These are phyloP conservation scores for Artemisia tridentata DNA, from an alignment of 129 eudicot genomes.

Conservation along the genomic window DNA sequence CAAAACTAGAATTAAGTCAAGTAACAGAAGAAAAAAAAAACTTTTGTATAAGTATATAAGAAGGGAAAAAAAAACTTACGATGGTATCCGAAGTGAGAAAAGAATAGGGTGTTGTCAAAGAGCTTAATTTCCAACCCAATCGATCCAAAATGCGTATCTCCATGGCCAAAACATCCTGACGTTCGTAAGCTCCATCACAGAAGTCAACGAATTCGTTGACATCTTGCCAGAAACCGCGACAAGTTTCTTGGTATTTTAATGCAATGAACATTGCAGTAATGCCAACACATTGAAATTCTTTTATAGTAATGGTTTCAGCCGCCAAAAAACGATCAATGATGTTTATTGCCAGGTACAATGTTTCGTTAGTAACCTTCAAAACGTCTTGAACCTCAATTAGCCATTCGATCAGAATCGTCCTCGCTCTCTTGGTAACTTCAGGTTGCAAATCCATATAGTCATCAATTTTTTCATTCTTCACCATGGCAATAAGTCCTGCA, in stretches of 20 bases:
- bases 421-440: constrained; percentile 64
- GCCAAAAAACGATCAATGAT: constrained; percentile 27
- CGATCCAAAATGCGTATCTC: constrained; percentile 53
- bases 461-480: constrained; percentile 54
- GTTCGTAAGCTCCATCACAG: constrained; percentile 21
- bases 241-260: no score
- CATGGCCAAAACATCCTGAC: constrained; percentile 47
- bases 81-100: constrained; percentile 35
- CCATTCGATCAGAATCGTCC: constrained; percentile 80
- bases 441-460: constrained; percentile 73
- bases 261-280: not conserved
- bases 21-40: no score
- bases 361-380: constrained; percentile 67
- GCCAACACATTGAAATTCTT: no score
- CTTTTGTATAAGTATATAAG: not conserved
- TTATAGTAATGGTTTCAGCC: constrained; percentile 22
- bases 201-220: no score
- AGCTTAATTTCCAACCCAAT: constrained; percentile 56
- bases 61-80: not conserved
- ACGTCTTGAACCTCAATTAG: constrained; percentile 64
- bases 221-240: no score
- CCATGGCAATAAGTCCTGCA: no score
- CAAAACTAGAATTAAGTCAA: not conserved
- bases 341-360: constrained; percentile 71
- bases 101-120: constrained; percentile 56